Evolutionary conservation across 345 rosid species (phyloP), one percentile per base, ranked within the genome.

Genomic region (Geranium brycei): DNA sequence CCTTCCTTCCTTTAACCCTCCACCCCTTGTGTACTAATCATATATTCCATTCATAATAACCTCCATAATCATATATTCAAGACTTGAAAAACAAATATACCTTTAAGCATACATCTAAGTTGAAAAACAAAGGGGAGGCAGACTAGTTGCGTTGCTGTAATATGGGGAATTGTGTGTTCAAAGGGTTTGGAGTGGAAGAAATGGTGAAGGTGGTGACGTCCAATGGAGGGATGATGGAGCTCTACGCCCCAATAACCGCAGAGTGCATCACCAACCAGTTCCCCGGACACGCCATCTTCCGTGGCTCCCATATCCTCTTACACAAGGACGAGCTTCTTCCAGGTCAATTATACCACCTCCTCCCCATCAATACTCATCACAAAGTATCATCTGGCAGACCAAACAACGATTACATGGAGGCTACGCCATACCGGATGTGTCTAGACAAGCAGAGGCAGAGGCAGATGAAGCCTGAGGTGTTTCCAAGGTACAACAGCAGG

Each of bases 101-200:
- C 28, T 23, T 23, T 23, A 23, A 23, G 28, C 28, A 23, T 23
- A 23, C 28, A 23, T 23, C 28, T 23, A 23, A 23, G 28, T 23
- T 23, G 28, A 23, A 23, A 23, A 23, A 23, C 28, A 23, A 23
- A 23, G 28, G 28, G n/a, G n/a, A n/a, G n/a, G n/a, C n/a, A n/a
- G n/a, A n/a, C n/a, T n/a, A n/a, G n/a, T n/a, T n/a, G n/a, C n/a
- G n/a, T n/a, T n/a, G n/a, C n/a, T n/a, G 28, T 23, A 23, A 23
- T 23, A 87, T 91, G 98, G 92, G 95, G 11, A 89, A 89, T 71
- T 89, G 98, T 75, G 66, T 91, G 56, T 78, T 89, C 57, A 95
- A 92, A 74, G 95, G 85, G 62, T 65, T 79, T 4, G 88, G 87
- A 5, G 75, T 57, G 23, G 56, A 47, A 68, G 68, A 51, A 31